Base-by-base conservation (phyloP, 352 stramenopile species). In the Thraustochytrium sp. region DNA sequence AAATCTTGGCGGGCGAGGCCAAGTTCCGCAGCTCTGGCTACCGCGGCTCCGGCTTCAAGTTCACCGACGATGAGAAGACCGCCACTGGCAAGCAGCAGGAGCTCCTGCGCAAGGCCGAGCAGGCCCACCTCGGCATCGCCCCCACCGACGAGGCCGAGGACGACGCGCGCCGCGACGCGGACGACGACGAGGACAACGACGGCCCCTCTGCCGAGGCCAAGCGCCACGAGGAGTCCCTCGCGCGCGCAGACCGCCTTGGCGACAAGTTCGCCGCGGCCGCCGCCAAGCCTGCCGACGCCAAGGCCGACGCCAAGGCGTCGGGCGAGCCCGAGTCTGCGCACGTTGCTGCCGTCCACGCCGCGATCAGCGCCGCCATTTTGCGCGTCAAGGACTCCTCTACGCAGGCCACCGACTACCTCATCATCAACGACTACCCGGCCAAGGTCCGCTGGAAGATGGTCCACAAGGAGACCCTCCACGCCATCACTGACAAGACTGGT, bases 21-120 rank as follows among this genome's bases (percentile, higher is more conserved):
- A 92, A 93, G 51, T 98, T 95, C 86, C 95, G 97, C 53, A 92
- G 92, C 29, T 98, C 93, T 78, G 97, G 97, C 0, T 99, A 98
- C 86, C 98, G 98, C 83, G 97, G 97, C 3, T 99, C 97, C 87
- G 98, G 94, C 1, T 99, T 99, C 84, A 96, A 99, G 82, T 95
- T 97, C 38, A 97, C 88, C 21, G 97, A 99, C 86, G 92, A 97
- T 76, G 98, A 93, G 62, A 96, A 99, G 87, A 91, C 94, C 13
- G 96, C 99, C 85, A 93, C 95, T 54, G 90, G 93, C 37, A 93
- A 93, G 49, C 91, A 96, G 85, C 86, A 97, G 53, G 94, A 99
- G 85, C 91, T 89, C 46, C 91, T 93, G 4, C 93, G 95, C 77
- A 95, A 95, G 72, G 92, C 95, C 59, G 89, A 95, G 75, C 92